phyloP scores from a whole-genome alignment of 345 rosid species.

The Acer saccharum region DNA sequence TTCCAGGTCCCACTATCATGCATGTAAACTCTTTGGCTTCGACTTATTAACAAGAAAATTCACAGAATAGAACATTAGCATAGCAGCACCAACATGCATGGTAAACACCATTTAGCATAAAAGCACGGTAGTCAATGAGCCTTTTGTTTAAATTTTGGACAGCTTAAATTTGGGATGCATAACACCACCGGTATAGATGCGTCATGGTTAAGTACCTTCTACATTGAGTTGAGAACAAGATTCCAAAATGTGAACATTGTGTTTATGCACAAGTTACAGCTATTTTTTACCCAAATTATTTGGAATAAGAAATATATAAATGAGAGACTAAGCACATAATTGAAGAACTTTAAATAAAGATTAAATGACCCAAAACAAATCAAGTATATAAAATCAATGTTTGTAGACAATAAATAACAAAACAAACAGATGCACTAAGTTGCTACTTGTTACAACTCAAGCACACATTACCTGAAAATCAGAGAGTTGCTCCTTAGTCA shows the following conservation, averaged over 20 bases:
- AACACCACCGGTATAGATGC: not conserved
- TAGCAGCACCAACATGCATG: not conserved
- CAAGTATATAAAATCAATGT: not conserved
- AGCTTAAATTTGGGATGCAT: not conserved
- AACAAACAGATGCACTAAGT: not conserved
- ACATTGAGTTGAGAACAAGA: not conserved
- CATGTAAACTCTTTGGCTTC: not conserved
- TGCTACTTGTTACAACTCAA: not conserved
- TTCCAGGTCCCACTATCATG: not conserved
- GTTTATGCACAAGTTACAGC: not conserved
- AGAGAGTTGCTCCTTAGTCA: slow-evolving; percentile 76
- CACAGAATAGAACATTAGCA: too few relatives aligned
- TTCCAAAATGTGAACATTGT: not conserved
- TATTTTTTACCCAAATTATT: not conserved
- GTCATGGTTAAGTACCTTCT: not conserved
- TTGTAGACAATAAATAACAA: not conserved
- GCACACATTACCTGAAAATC: slow-evolving; percentile 62
- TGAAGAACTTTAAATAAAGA: not conserved
- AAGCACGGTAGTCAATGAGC: not conserved
- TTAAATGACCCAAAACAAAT: not conserved
- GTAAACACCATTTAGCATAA: not conserved
- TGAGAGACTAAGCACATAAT: not conserved
- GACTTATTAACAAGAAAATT: too few relatives aligned
- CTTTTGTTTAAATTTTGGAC: not conserved
- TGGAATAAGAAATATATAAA: not conserved